A percentile compares a stretch with the other conserved stretches of the same genome.
phyloP scores from a whole-genome alignment of 805 yeast genomes.

The Clavispora carvajalis region DNA sequence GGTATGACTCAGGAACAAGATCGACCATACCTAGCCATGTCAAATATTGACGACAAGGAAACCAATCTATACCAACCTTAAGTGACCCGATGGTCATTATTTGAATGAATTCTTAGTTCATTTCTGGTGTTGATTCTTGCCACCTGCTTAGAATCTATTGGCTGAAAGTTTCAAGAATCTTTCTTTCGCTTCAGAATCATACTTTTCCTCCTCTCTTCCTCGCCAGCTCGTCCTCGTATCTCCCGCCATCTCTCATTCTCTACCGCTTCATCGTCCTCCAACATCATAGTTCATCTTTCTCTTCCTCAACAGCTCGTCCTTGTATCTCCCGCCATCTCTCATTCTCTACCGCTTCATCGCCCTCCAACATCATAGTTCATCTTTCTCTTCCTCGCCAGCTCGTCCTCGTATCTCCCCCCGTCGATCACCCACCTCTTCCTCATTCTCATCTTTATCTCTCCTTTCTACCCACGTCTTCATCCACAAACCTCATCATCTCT shows the following conservation, averaged over 20 bases:
- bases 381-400: not conserved
- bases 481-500: not conserved
- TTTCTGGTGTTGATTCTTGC: no score
- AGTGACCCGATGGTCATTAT: no score
- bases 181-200: not conserved
- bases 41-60: no score
- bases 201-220: not conserved
- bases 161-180: no score
- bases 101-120: no score
- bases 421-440: not conserved
- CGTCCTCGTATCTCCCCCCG: not conserved
- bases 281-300: not conserved
- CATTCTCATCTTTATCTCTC: no score
- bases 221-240: conserved; percentile 1
- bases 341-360: no score
- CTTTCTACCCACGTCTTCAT: not conserved
- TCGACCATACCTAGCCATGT: no score
- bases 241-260: not conserved
- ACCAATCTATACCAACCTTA: no score
- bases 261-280: not conserved
- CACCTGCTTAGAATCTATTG: no score
- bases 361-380: not conserved
- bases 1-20: no score
- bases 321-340: not conserved
- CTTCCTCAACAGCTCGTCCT: not conserved